phyloP scores from a whole-genome alignment of 306 rosid genomes.

The Sophora flavescens region DNA sequence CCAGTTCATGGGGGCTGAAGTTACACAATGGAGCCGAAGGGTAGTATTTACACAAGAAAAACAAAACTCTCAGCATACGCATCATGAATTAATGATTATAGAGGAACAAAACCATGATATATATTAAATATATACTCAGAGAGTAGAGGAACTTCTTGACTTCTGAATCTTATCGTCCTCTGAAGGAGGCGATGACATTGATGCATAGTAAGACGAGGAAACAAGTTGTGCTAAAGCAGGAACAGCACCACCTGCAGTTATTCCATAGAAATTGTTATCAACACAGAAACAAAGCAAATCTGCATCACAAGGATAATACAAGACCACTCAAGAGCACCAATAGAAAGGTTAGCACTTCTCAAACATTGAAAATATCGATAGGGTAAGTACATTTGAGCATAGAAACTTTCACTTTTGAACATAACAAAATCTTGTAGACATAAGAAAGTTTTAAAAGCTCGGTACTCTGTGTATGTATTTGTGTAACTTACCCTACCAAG shows the following conservation, averaged over 20 bases:
- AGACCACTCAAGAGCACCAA: background rate
- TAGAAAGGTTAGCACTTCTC: conserved; percentile 10
- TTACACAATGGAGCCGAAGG: conserved; percentile 32
- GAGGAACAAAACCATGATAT: conserved; percentile 32
- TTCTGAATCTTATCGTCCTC: conserved; percentile 69
- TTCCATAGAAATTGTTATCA: conserved; percentile 28
- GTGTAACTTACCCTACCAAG: background rate
- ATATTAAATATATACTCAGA: conserved; percentile 33
- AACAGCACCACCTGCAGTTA: conserved; percentile 79
- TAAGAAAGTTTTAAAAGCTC: background rate
- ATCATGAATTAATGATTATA: conserved; percentile 3
- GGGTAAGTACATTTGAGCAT: background rate
- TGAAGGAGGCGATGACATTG: conserved; percentile 65
- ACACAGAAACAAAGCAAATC: conserved; percentile 14
- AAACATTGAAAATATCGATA: background rate
- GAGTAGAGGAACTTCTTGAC: conserved; percentile 74
- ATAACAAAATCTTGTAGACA: background rate
- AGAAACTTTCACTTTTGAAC: background rate
- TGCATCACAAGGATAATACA: background rate
- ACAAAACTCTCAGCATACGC: conserved; percentile 24
- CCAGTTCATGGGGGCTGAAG: conserved; percentile 1
- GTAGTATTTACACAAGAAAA: conserved; percentile 43
- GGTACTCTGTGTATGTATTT: background rate
- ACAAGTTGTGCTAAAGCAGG: conserved; percentile 84
- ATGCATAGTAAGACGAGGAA: conserved; percentile 82